Conservation (phyloP, 305 asterid genomes). For the Lippia alba region DNA sequence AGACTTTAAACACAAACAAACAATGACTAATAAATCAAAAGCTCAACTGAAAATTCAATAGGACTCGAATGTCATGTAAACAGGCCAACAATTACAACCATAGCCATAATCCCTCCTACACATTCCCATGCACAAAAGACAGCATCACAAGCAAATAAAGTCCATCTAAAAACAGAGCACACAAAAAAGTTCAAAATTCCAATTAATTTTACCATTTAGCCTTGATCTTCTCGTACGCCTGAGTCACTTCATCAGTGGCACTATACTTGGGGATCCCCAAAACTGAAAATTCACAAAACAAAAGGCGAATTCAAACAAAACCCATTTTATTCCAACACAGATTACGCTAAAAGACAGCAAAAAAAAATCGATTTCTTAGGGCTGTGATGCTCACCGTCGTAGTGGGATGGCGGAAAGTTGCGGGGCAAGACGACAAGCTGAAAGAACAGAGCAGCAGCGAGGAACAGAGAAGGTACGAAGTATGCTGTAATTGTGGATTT, state of each 20-base stretch:
- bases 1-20: not conserved
- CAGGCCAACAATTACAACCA: not conserved
- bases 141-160: not conserved
- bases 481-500: conserved; percentile 62
- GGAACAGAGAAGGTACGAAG: conserved; percentile 65
- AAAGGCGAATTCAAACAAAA: conserved; percentile 1
- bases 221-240: conserved; percentile 67
- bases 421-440: conserved; percentile 83
- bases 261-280: conserved; percentile 75
- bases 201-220: conserved; percentile 59
- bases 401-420: conserved; percentile 78
- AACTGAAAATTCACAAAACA: conserved; percentile 49
- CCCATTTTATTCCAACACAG: conserved; percentile 11
- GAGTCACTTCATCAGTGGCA: conserved; percentile 69
- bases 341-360: not conserved
- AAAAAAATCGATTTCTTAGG: too few species aligned
- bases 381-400: conserved; percentile 63
- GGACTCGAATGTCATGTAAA: not conserved
- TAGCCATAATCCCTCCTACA: not conserved
- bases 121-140: conserved; percentile 4
- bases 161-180: not conserved
- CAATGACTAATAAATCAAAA: conserved; percentile 9
- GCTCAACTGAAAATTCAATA: conserved; percentile 6
- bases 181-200: not conserved
- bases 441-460: conserved; percentile 60